These are phyloP conservation scores for Eimeria acervulina DNA, from an alignment of 169 alveolate species.

Conservation along the genomic window DNA sequence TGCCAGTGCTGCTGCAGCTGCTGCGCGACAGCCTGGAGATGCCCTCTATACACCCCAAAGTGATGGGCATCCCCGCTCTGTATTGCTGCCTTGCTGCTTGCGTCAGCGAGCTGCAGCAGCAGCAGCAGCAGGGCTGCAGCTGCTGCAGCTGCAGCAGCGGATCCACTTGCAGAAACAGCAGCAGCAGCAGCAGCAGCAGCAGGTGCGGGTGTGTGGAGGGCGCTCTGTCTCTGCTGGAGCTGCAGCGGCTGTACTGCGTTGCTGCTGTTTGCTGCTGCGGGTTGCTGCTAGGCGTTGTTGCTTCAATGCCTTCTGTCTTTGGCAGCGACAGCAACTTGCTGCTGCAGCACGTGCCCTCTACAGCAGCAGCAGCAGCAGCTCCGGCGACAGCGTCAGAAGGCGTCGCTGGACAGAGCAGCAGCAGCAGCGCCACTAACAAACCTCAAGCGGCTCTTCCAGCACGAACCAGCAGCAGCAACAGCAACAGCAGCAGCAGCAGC, in stretches of 20 bases:
- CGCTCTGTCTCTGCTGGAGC: slow-evolving; percentile 49
- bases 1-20: slow-evolving; percentile 66
- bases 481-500: slow-evolving; percentile 61
- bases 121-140: slow-evolving; percentile 49
- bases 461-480: slow-evolving; percentile 17
- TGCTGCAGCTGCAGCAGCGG: slow-evolving; percentile 62
- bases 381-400: neutral
- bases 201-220: slow-evolving; percentile 21
- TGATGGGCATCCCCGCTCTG: neutral
- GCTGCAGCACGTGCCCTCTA: slow-evolving; percentile 31
- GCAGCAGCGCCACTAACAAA: slow-evolving; percentile 41
- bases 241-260: slow-evolving; percentile 69
- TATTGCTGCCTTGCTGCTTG: slow-evolving; percentile 35
- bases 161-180: slow-evolving; percentile 19
- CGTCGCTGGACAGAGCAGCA: neutral
- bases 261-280: slow-evolving; percentile 53
- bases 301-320: slow-evolving; percentile 41
- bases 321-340: neutral
- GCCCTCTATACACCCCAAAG: slow-evolving; percentile 56
- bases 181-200: slow-evolving; percentile 40
- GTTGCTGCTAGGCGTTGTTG: neutral
- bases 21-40: slow-evolving; percentile 50
- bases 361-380: slow-evolving; percentile 56
- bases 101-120: slow-evolving; percentile 63
- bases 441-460: neutral